Conservation (phyloP, 305 asterid genomes). For the Vinca major region DNA sequence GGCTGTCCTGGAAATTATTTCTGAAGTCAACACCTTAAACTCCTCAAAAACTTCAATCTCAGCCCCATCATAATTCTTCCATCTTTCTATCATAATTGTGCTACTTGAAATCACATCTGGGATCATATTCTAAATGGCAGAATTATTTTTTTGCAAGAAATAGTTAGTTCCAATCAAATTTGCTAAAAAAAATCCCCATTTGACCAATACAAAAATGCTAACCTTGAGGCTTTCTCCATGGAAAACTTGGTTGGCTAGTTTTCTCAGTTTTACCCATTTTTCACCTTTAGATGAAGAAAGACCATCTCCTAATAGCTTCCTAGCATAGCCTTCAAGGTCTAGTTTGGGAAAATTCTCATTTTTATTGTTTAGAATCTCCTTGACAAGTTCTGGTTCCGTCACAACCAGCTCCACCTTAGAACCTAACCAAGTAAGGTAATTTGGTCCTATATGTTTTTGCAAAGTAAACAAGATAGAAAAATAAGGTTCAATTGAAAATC, state of each 20-base stretch:
- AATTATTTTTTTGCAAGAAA: background rate
- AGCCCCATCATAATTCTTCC: constrained; percentile 35
- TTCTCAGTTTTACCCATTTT: constrained; percentile 59
- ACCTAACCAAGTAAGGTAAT: constrained; percentile 51
- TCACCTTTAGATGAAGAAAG: constrained; percentile 50
- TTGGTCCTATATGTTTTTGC: constrained; percentile 27
- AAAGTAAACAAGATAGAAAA: background rate
- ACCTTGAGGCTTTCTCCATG: constrained; percentile 58
- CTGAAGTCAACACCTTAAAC: constrained; percentile 51
- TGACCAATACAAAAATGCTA: constrained; percentile 1
- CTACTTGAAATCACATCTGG: constrained; percentile 50
- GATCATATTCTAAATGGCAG: constrained; percentile 39
- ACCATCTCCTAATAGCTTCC: constrained; percentile 63
- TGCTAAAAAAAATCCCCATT: background rate
- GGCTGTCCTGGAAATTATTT: constrained; percentile 65
- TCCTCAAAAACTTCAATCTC: constrained; percentile 65
- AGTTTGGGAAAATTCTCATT: constrained; percentile 41
- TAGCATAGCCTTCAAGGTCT: constrained; percentile 41
- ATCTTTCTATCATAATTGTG: constrained; percentile 50
- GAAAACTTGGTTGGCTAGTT: constrained; percentile 50
- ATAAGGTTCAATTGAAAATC: background rate
- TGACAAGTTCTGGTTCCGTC: constrained; percentile 51
- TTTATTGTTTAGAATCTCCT: constrained; percentile 48
- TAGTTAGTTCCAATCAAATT: background rate
- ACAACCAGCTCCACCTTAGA: constrained; percentile 49